phyloP scores from a whole-genome alignment of 352 stramenopile species.

The Globisporangium camurandrum region DNA sequence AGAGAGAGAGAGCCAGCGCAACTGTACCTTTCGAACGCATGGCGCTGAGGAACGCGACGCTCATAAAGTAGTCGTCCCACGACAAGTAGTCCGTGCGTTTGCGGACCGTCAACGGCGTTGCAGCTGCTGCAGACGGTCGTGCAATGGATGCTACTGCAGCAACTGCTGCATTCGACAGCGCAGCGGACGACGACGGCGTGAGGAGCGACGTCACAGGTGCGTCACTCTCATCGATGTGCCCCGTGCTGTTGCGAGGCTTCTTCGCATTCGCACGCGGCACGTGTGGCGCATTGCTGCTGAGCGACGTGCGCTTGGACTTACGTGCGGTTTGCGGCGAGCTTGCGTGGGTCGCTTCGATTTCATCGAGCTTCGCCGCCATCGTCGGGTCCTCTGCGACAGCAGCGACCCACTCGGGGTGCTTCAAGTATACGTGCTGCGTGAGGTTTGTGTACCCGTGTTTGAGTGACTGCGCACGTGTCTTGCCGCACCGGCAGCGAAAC shows the following conservation, averaged over 20 bases:
- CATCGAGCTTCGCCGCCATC: slow-evolving; percentile 7
- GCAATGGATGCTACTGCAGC: too few relatives aligned
- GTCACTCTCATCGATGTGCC: too few relatives aligned
- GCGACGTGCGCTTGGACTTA: neutral
- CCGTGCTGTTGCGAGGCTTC: neutral
- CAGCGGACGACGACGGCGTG: neutral
- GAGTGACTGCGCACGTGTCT: slow-evolving; percentile 39
- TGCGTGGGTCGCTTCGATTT: neutral
- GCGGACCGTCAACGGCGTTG: slow-evolving; percentile 4
- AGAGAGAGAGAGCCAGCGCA: neutral
- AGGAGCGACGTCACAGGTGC: neutral
- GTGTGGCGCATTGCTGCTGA: neutral
- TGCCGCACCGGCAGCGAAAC: slow-evolving; percentile 62
- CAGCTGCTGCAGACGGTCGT: neutral
- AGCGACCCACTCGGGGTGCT: slow-evolving; percentile 52
- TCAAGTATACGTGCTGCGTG: slow-evolving; percentile 55
- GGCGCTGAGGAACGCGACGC: slow-evolving; percentile 96
- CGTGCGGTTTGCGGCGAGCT: neutral
- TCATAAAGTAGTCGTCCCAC: slow-evolving; percentile 99
- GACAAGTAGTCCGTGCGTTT: slow-evolving; percentile 91
- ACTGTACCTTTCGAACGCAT: slow-evolving; percentile 97
- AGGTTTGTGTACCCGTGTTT: slow-evolving; percentile 59
- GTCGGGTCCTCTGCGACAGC: slow-evolving; percentile 16
- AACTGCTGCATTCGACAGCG: neutral
- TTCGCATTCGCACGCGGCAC: neutral